phyloP scores from a whole-genome alignment of 2,329 filamentous ascomycete genomes.

The Diaporthe caulivora region DNA sequence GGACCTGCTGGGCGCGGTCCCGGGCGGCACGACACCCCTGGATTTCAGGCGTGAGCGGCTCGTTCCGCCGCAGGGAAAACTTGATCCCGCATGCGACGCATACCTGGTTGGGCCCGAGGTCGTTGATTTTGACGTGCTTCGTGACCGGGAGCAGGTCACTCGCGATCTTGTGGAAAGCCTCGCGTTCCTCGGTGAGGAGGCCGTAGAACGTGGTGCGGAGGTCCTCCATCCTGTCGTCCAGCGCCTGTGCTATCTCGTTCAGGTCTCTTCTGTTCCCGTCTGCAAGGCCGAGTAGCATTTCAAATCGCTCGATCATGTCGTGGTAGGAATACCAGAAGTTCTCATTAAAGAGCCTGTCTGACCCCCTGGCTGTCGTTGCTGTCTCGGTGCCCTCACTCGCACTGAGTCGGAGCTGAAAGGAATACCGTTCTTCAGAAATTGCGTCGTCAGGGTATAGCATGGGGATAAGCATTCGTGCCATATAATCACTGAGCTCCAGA shows the following conservation, averaged over 20 bases:
- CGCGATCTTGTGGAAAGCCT: not conserved
- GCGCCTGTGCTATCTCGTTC: not conserved
- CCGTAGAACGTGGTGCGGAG: not conserved
- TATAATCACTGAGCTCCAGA: not conserved
- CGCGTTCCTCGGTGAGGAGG: not conserved
- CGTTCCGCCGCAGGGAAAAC: not conserved
- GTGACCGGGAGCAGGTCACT: slow-evolving; percentile 5
- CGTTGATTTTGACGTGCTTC: not conserved
- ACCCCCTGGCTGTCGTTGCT: not conserved
- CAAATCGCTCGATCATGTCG: not conserved
- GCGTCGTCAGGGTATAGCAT: not conserved
- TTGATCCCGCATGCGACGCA: not conserved
- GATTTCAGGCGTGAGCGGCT: not conserved
- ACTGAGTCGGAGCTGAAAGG: not conserved
- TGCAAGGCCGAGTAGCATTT: not conserved
- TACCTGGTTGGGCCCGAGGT: not conserved
- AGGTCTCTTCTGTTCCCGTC: not conserved
- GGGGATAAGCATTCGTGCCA: not conserved
- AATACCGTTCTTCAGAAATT: not conserved
- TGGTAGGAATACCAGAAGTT: not conserved
- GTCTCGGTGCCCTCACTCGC: too few species aligned
- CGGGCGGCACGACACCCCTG: not conserved
- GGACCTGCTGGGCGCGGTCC: not conserved
- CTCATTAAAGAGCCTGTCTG: not conserved
- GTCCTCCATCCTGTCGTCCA: not conserved